Conservation (phyloP, 352 stramenopile species). For the Pythium brachiatum region DNA sequence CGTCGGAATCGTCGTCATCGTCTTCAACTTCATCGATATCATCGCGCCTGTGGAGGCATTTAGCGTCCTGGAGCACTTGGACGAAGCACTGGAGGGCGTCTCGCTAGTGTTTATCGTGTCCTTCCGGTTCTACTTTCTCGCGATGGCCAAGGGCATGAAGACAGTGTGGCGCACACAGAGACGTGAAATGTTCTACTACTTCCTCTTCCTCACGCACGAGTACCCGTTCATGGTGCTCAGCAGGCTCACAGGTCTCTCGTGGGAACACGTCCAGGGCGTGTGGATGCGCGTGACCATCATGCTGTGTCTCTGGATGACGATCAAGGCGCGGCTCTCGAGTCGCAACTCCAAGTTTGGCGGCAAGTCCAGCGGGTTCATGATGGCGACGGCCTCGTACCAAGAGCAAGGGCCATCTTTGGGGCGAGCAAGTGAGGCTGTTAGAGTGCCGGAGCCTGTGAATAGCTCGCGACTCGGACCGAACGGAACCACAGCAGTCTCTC, state of each 20-base stretch:
- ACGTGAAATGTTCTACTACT: slow-evolving; percentile 16
- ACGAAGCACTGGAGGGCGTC: slow-evolving; percentile 9
- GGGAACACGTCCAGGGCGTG: slow-evolving; percentile 13
- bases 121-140: slow-evolving; percentile 23
- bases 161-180: slow-evolving; percentile 2
- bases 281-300: slow-evolving; percentile 15
- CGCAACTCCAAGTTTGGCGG: slow-evolving; percentile 1
- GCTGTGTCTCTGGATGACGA: slow-evolving; percentile 9
- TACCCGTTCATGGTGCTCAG: slow-evolving; percentile 19
- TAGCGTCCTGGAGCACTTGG: not conserved
- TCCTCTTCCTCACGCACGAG: slow-evolving; percentile 21
- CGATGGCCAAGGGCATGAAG: slow-evolving; percentile 7
- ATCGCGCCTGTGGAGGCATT: not conserved
- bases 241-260: not conserved
- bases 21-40: slow-evolving; percentile 16
- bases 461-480: not conserved
- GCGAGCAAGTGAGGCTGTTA: not conserved
- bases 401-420: not conserved
- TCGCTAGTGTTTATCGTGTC: slow-evolving; percentile 20
- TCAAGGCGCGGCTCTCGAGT: slow-evolving; percentile 9
- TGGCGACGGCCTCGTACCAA: not conserved
- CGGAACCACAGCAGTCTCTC: not conserved
- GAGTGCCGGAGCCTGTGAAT: not conserved
- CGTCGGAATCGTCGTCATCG: slow-evolving; percentile 7
- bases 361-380: not conserved